Base-by-base conservation (phyloP, 257 asterid species). In the Plectranthus barbatus region DNA sequence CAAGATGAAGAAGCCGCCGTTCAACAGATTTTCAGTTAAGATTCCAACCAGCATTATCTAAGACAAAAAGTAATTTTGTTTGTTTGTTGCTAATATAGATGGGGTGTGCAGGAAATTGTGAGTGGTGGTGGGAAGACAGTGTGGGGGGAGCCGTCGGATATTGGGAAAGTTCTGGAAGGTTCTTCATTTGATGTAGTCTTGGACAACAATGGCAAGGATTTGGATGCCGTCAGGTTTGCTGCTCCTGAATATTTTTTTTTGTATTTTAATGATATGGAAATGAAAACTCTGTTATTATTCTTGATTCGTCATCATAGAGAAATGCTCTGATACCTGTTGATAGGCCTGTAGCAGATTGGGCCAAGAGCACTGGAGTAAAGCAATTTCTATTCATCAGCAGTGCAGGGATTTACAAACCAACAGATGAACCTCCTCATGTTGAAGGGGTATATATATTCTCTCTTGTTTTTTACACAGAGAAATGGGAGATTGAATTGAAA, bases 1-100 rank as follows among this genome's bases (percentile, higher is more conserved):
- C 79, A 92, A 92, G 93, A 92, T 89, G 98, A 92, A 92, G 91
- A 92, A 92, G 78, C 88, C 97, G 8, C 97, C 98, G 14, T 92
- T 92, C 85, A 84, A 26, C 82, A 82, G 95, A 86, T 92, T 92
- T 72, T 81, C 97, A 71, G 98, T 86, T 81, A 73, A 72, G 73
- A 56, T 21, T 24, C 2, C 18, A 1, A 31, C 14, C 19, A 40
- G 19, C 45, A 39, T 7, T 10, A 26, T 34, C 26, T 50, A 11
- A 46, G 60, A 31, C 7, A 31, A 31, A 31, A 31, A 31, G 5
- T 0, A 46, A 3, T 12, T 5, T n/a, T 40, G 41, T 41, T 4
- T 11, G 1, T 83, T 66, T 80, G 89, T 9, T n/a, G n/a, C 71
- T 60, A 60, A 67, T 10, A 19, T 47, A 14, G 14, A 26, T 20